Evolutionary conservation across 2,329 filamentous ascomycete genomes (phyloP).

Genomic region (Nectriaceae sp.): DNA sequence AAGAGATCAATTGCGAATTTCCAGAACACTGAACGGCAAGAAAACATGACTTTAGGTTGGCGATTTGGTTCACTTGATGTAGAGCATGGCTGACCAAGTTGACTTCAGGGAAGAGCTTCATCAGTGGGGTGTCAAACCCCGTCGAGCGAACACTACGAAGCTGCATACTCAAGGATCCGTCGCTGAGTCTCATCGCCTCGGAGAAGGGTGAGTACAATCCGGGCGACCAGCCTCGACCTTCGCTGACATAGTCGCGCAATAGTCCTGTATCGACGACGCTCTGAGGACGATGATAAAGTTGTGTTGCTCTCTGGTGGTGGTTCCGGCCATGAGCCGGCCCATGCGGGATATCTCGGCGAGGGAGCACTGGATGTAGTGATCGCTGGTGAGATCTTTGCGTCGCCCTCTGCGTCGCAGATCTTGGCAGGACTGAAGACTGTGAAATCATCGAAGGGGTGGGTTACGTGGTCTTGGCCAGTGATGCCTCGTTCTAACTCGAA

Average conservation of each 20-base stretch:
- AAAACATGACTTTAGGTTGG: slow-evolving; percentile 25
- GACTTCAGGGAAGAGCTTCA: slow-evolving; percentile 25
- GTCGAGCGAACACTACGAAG: slow-evolving; percentile 23
- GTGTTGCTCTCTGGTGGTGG: slow-evolving; percentile 24
- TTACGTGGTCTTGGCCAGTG: fast-evolving
- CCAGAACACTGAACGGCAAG: background rate
- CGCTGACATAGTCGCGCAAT: slow-evolving; percentile 1
- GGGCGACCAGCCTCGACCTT: background rate
- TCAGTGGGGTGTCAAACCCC: slow-evolving; percentile 18
- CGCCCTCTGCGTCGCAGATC: slow-evolving; percentile 26
- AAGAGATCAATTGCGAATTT: too few relatives aligned
- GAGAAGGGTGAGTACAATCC: slow-evolving; percentile 19
- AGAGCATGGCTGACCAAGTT: background rate
- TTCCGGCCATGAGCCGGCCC: slow-evolving; percentile 26
- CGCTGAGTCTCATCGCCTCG: slow-evolving; percentile 20
- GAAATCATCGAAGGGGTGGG: slow-evolving; percentile 21
- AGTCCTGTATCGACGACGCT: slow-evolving; percentile 23
- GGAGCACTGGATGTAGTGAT: slow-evolving; percentile 24
- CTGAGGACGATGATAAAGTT: slow-evolving; percentile 18
- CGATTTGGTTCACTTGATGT: too few relatives aligned
- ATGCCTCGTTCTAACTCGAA: slow-evolving; percentile 2
- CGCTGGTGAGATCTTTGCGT: slow-evolving; percentile 28
- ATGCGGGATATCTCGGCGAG: slow-evolving; percentile 26
- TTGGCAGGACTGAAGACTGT: slow-evolving; percentile 21
- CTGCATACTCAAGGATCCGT: slow-evolving; percentile 24